Conservation (phyloP, 2,329 filamentous ascomycete genomes). For the Cryphonectria parasitica region DNA sequence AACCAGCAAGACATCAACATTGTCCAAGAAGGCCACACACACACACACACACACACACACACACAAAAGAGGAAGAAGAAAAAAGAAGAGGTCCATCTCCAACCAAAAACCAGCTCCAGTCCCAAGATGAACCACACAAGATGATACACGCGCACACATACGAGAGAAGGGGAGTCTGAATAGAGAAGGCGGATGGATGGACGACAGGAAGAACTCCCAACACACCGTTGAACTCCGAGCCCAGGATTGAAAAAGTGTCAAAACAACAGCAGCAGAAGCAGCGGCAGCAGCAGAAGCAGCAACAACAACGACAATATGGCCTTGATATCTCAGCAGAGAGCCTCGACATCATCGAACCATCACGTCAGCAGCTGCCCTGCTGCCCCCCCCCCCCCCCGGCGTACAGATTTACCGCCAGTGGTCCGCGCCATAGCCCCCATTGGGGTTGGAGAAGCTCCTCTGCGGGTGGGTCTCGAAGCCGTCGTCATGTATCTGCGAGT, state of each 20-base stretch:
- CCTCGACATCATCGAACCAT: background rate
- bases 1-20: background rate
- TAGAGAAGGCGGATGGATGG: background rate
- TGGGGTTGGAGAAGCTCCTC: constrained; percentile 14
- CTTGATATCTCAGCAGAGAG: background rate
- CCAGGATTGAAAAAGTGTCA: constrained; percentile 2
- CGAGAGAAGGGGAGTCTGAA: background rate
- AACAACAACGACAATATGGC: background rate
- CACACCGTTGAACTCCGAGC: constrained; percentile 13
- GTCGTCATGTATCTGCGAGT: background rate
- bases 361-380: background rate
- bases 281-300: background rate
- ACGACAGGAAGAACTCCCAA: constrained; percentile 3
- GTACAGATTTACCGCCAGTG: constrained; percentile 4
- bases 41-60: too few relatives aligned
- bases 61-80: too few relatives aligned
- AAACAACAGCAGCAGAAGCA: background rate
- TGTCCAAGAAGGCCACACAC: constrained; percentile 8
- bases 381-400: too few relatives aligned
- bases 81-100: background rate
- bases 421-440: background rate
- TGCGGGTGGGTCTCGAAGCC: background rate
- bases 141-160: background rate
- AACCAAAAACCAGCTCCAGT: background rate
- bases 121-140: background rate